These are phyloP conservation scores for Tuber magnatum DNA, from an alignment of 495 filamentous ascomycete genomes.

Conservation along the genomic window DNA sequence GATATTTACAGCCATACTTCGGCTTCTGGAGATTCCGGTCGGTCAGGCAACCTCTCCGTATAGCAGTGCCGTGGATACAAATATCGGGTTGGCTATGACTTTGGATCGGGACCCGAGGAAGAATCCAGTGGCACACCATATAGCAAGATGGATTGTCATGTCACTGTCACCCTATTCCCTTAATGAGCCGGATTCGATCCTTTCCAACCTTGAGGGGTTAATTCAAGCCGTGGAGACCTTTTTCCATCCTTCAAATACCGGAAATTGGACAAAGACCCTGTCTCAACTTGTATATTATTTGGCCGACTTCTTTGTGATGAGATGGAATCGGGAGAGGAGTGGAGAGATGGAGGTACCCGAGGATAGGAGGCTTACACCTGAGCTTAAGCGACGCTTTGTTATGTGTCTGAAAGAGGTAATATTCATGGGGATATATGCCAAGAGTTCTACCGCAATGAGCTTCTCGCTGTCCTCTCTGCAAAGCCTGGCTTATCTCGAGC, in stretches of 20 bases:
- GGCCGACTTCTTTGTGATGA: conserved; percentile 93
- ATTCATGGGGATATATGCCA: conserved; percentile 97
- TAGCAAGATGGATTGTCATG: conserved; percentile 92
- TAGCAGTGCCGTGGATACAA: conserved; percentile 67
- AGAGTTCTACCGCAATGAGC: conserved; percentile 82
- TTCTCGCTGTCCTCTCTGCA: conserved; percentile 86
- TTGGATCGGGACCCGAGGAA: conserved; percentile 88
- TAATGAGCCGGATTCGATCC: conserved; percentile 65
- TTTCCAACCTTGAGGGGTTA: conserved; percentile 81
- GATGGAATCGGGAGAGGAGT: conserved; percentile 90
- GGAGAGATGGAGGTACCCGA: conserved; percentile 79
- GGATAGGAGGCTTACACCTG: conserved; percentile 69
- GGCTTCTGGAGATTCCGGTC: conserved; percentile 90
- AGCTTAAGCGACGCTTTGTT: conserved; percentile 82
- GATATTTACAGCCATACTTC: conserved; percentile 84
- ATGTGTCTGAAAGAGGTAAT: conserved; percentile 82
- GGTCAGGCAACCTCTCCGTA: conserved; percentile 94
- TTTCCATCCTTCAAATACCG: conserved; percentile 97
- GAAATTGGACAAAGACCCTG: conserved; percentile 81
- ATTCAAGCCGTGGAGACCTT: conserved; percentile 97
- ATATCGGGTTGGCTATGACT: conserved; percentile 71
- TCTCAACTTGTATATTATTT: conserved; percentile 88
- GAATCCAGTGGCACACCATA: conserved; percentile 81
- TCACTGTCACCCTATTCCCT: conserved; percentile 82
- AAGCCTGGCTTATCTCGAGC: conserved; percentile 81